A percentile compares a stretch with the other conserved stretches of the same genome.
phyloP scores from a whole-genome alignment of 306 rosid species.

The Castanea crenata region DNA sequence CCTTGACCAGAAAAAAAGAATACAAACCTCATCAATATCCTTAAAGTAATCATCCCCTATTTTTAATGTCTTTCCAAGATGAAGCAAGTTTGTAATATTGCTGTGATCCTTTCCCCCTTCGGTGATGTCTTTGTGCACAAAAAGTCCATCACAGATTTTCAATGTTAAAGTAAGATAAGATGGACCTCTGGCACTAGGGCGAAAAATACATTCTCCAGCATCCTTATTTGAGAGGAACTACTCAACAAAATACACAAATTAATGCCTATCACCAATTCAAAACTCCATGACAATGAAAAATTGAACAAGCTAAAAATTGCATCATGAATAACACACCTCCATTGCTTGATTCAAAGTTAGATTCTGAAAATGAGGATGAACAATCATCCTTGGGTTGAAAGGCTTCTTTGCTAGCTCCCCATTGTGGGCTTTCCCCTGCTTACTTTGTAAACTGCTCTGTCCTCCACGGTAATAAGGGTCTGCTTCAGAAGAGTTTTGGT shows the following conservation, averaged over 20 bases:
- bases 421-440: constrained; percentile 5
- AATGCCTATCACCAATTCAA: neutral
- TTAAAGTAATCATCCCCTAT: constrained; percentile 40
- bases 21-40: constrained; percentile 39
- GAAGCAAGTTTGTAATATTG: constrained; percentile 29
- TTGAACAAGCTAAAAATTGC: constrained; percentile 11
- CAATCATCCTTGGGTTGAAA: constrained; percentile 33
- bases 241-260: constrained; percentile 19
- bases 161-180: constrained; percentile 39
- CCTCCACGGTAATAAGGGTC: constrained; percentile 45
- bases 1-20: constrained; percentile 13
- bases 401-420: constrained; percentile 25
- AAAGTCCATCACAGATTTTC: constrained; percentile 29
- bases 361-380: constrained; percentile 43
- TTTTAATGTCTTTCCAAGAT: constrained; percentile 44
- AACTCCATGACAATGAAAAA: constrained; percentile 4
- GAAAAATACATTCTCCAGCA: constrained; percentile 44
- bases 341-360: constrained; percentile 37
- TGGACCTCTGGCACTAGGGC: constrained; percentile 41
- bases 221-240: constrained; percentile 49
- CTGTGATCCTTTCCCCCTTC: constrained; percentile 36
- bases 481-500: constrained; percentile 24
- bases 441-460: constrained; percentile 8
- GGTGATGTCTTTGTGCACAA: constrained; percentile 42
- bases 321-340: constrained; percentile 31